Percentiles rank a stretch among this genome's conserved stretches.
Evolutionary conservation across 2,329 filamentous ascomycete genomes (phyloP).

Genomic region (Clarireedia sp.): DNA sequence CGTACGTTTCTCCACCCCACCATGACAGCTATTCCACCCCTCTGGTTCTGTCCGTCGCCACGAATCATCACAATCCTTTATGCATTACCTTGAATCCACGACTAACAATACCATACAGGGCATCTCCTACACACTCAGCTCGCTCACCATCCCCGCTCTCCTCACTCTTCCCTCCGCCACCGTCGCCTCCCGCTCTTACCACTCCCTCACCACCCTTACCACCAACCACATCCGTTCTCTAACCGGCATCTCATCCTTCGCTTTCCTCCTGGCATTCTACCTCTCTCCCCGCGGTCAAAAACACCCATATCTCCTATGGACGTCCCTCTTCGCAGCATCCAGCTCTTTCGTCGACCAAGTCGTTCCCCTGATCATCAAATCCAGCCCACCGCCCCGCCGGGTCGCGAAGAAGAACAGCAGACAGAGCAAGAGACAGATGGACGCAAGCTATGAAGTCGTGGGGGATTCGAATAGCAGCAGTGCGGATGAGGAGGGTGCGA

Average conservation of each 20-base stretch:
- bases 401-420: conserved; percentile 18
- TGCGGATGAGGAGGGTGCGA: conserved; percentile 39
- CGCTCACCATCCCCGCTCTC: conserved; percentile 70
- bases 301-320: conserved; percentile 89
- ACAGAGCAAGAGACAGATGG: conserved; percentile 38
- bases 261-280: conserved; percentile 69
- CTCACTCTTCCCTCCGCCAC: conserved; percentile 71
- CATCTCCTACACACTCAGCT: conserved; percentile 76
- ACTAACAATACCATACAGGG: conserved; percentile 47
- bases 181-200: conserved; percentile 62
- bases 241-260: conserved; percentile 58
- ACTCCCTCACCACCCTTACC: conserved; percentile 55
- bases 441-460: conserved; percentile 65
- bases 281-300: conserved; percentile 66
- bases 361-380: conserved; percentile 11
- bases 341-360: conserved; percentile 36
- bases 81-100: neutral
- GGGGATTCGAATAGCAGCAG: conserved; percentile 43
- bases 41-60: neutral
- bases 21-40: conserved; percentile 3
- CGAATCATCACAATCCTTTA: neutral
- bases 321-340: conserved; percentile 56
- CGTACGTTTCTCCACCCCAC: conserved; percentile 42
- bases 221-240: conserved; percentile 59
- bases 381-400: neutral